Evolutionary conservation across 495 filamentous ascomycete species (phyloP), one percentile per base, ranked within the genome.

Genomic region (Neurospora sp.): DNA sequence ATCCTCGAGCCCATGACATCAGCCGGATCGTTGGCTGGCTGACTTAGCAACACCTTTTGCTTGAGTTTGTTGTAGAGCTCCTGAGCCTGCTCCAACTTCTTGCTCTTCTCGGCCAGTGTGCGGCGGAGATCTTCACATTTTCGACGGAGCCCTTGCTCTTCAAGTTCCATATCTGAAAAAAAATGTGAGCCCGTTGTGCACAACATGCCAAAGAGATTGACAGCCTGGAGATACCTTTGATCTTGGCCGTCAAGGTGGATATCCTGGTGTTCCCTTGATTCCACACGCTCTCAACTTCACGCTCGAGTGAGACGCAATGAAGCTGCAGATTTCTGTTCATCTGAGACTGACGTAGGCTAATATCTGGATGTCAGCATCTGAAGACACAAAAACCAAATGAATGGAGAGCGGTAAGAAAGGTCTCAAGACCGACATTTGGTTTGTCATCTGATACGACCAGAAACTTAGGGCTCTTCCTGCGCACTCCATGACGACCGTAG

Each of bases 371-470:
- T 65, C 53, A 65, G 53, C 27, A 70, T 76, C 59, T 73, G 74
- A 70, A 9, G 73, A 71, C 8, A 1, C 17, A 20, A 37, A 2
- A 65, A 53, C 12, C 40, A 37, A 0, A 9, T 40, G 6, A 35
- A 39, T 48, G 39, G 12, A 16, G 7, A 37, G 20, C 72, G 69
- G 69, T 41, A 37, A 31, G 35, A 22, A 38, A 40, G 27, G 27
- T 35, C 8, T 53, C 4, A 12, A 6, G 14, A 76, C 85, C 59
- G 40, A 96, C 94, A 98, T 94, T 82, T 98, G 93, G 77, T 97
- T 94, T 7, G 90, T 91, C 16, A 92, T 90, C 76, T 98, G 96
- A 79, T 97, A 98, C 42, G 90, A 89, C 92, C 93, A 99, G 77
- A 98, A 98, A 17, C 86, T 88, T 71, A 98, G 80, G 5, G 91